Base-by-base conservation (phyloP, 2,329 filamentous ascomycete genomes). In the Trichocomaceae sp. region DNA sequence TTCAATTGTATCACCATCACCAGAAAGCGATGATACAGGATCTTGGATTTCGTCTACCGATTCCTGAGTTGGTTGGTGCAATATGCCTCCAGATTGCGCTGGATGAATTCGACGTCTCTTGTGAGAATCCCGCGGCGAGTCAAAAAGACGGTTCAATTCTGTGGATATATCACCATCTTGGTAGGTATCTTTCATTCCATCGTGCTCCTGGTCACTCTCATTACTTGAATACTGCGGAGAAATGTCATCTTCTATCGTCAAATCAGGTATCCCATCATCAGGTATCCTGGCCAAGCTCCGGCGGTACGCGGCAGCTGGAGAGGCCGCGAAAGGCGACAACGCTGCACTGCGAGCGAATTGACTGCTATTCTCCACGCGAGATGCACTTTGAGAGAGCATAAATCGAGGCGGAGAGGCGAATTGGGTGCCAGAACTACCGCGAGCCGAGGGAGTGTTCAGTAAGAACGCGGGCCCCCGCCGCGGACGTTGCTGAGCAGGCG, bases 61-160 rank as follows among this genome's bases (percentile, higher is more conserved):
- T 31, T 19, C 49, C 12, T n/a, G 26, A 5, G 4, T 35, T 20
- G 15, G 13, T 31, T 22, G 31, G 10, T 29, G 23, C 20, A 37
- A 9, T 31, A 5, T 29, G 5, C 17, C 12, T 33, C 5, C 7
- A 5, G 35, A 26, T 17, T 17, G 23, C 12, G 15, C 7, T 19
- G 22, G 19, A 37, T 35, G 48, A 23, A 68, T 56, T 15, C 69
- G 69, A 15, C 66, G 66, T 41, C 69, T 63, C 61, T 73, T 74
- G 19, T 61, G 58, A 12, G 62, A 57, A 41, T 62, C 58, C 20
- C 58, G 56, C n/a, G 60, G 58, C 1, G 63, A 50, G 2, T 62
- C 60, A 54, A 72, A 71, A 2, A 69, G 60, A 12, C 60, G 62
- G 35, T 73, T 66, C 19, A 66, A 62, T 20, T 66, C 64, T 2